phyloP scores from a whole-genome alignment of 2,329 filamentous ascomycete genomes.

The Colletotrichum liriopes region DNA sequence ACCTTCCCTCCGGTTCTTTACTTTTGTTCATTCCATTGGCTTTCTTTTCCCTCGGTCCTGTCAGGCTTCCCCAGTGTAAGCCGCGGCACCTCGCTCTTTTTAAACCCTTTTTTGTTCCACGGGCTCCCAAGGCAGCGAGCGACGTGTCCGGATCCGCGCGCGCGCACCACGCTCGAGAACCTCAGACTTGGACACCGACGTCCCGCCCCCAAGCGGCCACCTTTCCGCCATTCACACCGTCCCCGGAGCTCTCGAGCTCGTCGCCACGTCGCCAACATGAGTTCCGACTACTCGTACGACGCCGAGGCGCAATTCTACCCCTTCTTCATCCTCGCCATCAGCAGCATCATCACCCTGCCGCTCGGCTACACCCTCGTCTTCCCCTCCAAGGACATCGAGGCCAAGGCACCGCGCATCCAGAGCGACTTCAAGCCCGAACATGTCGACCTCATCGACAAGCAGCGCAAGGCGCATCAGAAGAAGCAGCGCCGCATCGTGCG shows the following conservation, averaged over 20 bases:
- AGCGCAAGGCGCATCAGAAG: slow-evolving; percentile 89
- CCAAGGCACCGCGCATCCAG: slow-evolving; percentile 85
- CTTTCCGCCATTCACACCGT: slow-evolving; percentile 17
- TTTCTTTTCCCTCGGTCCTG: neutral
- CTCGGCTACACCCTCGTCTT: slow-evolving; percentile 91
- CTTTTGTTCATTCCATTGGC: neutral
- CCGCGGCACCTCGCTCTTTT: neutral
- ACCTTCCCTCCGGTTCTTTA: neutral
- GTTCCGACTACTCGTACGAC: slow-evolving; percentile 98
- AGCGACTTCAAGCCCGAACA: slow-evolving; percentile 86
- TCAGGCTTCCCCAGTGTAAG: neutral
- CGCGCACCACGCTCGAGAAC: neutral
- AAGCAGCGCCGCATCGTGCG: slow-evolving; percentile 92
- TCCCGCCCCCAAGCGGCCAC: slow-evolving; percentile 22
- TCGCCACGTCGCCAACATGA: slow-evolving; percentile 73
- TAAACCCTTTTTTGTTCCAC: slow-evolving; percentile 4
- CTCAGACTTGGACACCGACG: slow-evolving; percentile 13
- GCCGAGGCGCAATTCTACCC: slow-evolving; percentile 99
- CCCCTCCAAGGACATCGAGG: slow-evolving; percentile 82
- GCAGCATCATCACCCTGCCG: slow-evolving; percentile 88
- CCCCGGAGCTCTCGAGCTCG: slow-evolving; percentile 51
- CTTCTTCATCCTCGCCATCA: slow-evolving; percentile 96
- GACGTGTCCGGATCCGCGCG: slow-evolving; percentile 26
- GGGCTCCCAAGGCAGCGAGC: slow-evolving; percentile 7
- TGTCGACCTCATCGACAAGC: slow-evolving; percentile 85